Conservation (phyloP, 345 rosid species). For the Sonneratia alba region DNA sequence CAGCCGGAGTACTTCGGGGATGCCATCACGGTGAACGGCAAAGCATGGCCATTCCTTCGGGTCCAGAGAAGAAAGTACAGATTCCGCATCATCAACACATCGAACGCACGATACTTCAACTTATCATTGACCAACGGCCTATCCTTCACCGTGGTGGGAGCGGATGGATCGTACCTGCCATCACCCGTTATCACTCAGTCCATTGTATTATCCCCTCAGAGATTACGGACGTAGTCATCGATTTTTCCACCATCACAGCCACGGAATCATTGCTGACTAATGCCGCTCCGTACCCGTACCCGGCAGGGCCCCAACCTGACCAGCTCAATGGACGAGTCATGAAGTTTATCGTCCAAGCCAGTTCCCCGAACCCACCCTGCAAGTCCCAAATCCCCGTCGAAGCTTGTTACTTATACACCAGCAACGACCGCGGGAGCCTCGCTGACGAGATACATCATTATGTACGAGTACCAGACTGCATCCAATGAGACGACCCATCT, state of each 20-base stretch:
- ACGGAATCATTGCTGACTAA: not conserved
- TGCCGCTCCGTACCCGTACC: slow-evolving; percentile 14
- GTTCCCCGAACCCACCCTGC: not conserved
- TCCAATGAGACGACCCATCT: slow-evolving; percentile 11
- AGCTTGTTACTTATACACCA: not conserved
- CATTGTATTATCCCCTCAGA: slow-evolving; percentile 8
- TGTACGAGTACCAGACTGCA: slow-evolving; percentile 6
- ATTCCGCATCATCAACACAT: slow-evolving; percentile 14
- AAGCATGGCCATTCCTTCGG: slow-evolving; percentile 15
- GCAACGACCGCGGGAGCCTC: not conserved
- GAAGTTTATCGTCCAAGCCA: slow-evolving; percentile 14
- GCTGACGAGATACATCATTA: not conserved
- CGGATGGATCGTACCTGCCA: not conserved
- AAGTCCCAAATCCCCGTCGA: too few species aligned
- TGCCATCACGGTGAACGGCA: slow-evolving; percentile 17
- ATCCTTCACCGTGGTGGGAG: slow-evolving; percentile 7
- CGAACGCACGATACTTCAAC: slow-evolving; percentile 10
- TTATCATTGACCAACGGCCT: slow-evolving; percentile 10
- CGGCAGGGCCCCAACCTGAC: slow-evolving; percentile 2
- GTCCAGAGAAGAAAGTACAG: slow-evolving; percentile 12
- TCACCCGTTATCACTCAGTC: not conserved
- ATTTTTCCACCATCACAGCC: slow-evolving; percentile 8
- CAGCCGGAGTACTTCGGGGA: slow-evolving; percentile 4
- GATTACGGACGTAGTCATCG: slow-evolving; percentile 11
- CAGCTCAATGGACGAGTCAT: slow-evolving; percentile 8